Evolutionary conservation across 2,329 filamentous ascomycete species (phyloP).

Genomic region (Diaporthe capsici): DNA sequence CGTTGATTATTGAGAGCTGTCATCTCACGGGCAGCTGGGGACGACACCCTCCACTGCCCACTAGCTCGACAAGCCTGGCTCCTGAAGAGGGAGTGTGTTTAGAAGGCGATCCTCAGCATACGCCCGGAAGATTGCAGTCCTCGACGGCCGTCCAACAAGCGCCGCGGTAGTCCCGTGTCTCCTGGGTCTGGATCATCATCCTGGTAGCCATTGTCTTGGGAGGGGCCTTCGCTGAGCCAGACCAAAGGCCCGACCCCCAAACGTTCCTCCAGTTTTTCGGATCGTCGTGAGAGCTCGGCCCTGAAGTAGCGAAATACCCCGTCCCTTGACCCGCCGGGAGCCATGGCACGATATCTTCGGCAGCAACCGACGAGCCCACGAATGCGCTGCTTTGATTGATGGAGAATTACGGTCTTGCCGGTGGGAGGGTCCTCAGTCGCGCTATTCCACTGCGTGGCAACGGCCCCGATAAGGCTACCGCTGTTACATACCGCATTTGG

Average conservation of each 20-base stretch:
- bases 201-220: not conserved
- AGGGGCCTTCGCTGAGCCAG: not conserved
- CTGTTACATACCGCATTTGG: slow-evolving; percentile 32
- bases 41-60: slow-evolving; percentile 13
- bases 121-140: not conserved
- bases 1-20: slow-evolving; percentile 32
- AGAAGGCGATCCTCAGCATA: not conserved
- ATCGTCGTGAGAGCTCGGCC: slow-evolving; percentile 7
- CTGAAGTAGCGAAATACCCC: slow-evolving; percentile 6
- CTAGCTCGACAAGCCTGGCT: slow-evolving; percentile 21
- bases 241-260: not conserved
- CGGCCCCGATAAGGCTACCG: slow-evolving; percentile 29
- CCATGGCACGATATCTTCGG: slow-evolving; percentile 37
- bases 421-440: slow-evolving; percentile 21
- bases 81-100: slow-evolving; percentile 16
- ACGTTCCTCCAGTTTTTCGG: not conserved
- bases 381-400: slow-evolving; percentile 38
- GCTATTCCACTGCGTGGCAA: slow-evolving; percentile 8
- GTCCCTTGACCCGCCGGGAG: slow-evolving; percentile 7
- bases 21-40: slow-evolving; percentile 8
- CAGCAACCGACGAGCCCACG: slow-evolving; percentile 27
- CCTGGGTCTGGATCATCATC: slow-evolving; percentile 19
- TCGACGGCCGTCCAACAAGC: slow-evolving; percentile 2
- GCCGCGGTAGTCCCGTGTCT: not conserved
- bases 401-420: slow-evolving; percentile 29